Evolutionary conservation across 441 rosid genomes (phyloP).

Genomic region (Pelargonium fulgidum): DNA sequence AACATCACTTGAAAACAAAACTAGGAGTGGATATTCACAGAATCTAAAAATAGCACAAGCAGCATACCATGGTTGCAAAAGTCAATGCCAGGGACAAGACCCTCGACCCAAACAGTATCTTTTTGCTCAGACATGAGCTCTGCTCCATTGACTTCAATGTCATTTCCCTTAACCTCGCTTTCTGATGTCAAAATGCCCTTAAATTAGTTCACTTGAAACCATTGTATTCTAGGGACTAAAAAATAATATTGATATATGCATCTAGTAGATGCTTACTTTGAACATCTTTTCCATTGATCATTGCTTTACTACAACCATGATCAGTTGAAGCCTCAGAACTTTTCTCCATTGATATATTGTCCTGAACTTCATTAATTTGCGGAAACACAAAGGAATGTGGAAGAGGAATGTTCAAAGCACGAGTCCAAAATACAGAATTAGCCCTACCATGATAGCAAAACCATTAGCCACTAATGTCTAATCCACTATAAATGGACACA

Average conservation of each 20-base stretch:
- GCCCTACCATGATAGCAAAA: constrained; percentile 47
- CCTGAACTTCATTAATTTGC: constrained; percentile 37
- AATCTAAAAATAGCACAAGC: constrained; percentile 10
- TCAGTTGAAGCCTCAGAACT: constrained; percentile 18
- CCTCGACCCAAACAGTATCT: constrained; percentile 88
- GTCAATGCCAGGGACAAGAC: constrained; percentile 97
- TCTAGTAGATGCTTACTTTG: constrained; percentile 23
- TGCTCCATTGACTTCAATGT: constrained; percentile 27
- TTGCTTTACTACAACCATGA: constrained; percentile 20
- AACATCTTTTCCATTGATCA: constrained; percentile 20
- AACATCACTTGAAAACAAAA: background rate
- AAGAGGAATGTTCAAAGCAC: constrained; percentile 85
- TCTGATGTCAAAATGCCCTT: constrained; percentile 26
- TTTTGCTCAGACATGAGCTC: constrained; percentile 30
- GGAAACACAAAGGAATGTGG: constrained; percentile 83
- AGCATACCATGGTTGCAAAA: constrained; percentile 90
- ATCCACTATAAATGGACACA: constrained; percentile 15
- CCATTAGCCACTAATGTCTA: constrained; percentile 16
- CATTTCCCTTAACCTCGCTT: constrained; percentile 21
- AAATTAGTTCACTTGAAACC: constrained; percentile 14
- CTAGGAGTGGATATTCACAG: background rate
- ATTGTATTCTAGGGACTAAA: background rate
- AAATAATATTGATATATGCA: background rate
- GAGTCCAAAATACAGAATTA: constrained; percentile 89
- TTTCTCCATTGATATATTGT: constrained; percentile 17